Evolutionary conservation across 75 land plant species (phyloP).

Genomic region (Picea glauca): DNA sequence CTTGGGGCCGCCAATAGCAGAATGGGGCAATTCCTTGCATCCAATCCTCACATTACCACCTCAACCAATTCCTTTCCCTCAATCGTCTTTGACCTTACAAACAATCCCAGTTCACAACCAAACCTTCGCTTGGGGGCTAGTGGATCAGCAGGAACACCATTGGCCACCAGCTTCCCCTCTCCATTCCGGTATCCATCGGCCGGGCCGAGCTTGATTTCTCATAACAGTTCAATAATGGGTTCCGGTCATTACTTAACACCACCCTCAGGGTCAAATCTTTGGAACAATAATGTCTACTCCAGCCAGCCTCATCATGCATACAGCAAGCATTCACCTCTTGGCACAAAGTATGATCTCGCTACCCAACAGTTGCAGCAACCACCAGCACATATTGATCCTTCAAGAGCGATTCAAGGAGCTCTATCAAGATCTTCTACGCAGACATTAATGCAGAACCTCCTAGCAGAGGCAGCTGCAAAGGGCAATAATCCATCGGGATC

Average conservation of each 20-base stretch:
- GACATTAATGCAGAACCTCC: not conserved
- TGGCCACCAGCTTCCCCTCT: conserved; percentile 15
- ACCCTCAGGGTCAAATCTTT: not conserved
- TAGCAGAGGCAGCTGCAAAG: not conserved
- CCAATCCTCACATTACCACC: conserved; percentile 27
- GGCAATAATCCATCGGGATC: not conserved
- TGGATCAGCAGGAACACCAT: not conserved
- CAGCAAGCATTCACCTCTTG: not conserved
- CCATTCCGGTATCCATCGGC: conserved; percentile 6
- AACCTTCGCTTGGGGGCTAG: not conserved
- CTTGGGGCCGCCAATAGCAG: conserved; percentile 7
- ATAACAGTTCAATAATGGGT: not conserved
- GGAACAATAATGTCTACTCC: conserved; percentile 3
- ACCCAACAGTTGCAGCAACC: conserved; percentile 11
- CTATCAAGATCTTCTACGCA: not conserved
- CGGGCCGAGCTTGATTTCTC: conserved; percentile 1
- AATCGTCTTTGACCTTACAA: conserved; percentile 72
- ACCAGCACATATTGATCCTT: not conserved
- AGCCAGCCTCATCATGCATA: conserved; percentile 6
- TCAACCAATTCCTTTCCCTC: conserved; percentile 43
- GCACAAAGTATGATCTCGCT: not conserved
- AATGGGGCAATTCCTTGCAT: conserved; percentile 16
- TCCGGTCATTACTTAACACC: not conserved
- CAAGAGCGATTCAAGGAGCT: not conserved
- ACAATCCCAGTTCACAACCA: conserved; percentile 19